These are phyloP conservation scores for Ambrosiella beaveri DNA, from an alignment of 2,329 filamentous ascomycete species.

Conservation along the genomic window DNA sequence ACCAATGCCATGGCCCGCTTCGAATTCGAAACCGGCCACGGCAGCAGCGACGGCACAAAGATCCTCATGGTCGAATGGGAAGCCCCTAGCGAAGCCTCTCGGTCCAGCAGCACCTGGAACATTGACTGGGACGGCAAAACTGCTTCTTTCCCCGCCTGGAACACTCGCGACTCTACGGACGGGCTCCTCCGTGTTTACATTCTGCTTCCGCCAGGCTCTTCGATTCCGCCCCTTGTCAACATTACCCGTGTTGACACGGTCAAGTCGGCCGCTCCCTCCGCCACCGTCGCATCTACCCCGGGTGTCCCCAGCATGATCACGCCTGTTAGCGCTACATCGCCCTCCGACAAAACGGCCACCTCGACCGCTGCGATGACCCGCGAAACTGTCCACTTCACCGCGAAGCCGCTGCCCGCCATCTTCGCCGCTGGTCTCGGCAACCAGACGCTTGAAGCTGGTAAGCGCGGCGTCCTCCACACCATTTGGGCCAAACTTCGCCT, in stretches of 20 bases:
- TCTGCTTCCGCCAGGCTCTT: conserved; percentile 53
- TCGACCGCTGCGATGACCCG: not conserved
- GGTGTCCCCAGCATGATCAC: conserved; percentile 8
- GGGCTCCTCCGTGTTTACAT: conserved; percentile 54
- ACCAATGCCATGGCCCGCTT: conserved; percentile 39
- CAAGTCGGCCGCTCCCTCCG: conserved; percentile 10
- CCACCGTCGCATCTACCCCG: conserved; percentile 3
- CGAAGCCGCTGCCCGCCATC: conserved; percentile 73
- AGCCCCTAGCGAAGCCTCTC: conserved; percentile 15
- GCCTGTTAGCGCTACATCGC: conserved; percentile 12
- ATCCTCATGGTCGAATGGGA: conserved; percentile 90
- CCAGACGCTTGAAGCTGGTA: conserved; percentile 43
- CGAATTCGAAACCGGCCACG: conserved; percentile 58
- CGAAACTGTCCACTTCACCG: conserved; percentile 24
- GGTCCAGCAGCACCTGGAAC: conserved; percentile 36
- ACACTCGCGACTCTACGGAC: conserved; percentile 26
- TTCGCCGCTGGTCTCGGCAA: conserved; percentile 61
- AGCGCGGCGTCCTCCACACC: conserved; percentile 71
- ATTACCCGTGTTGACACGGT: conserved; percentile 30
- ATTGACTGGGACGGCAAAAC: conserved; percentile 73
- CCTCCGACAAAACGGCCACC: conserved; percentile 17
- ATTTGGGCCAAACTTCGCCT: conserved; percentile 78
- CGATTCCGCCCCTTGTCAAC: conserved; percentile 55
- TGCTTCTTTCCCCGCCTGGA: conserved; percentile 25
- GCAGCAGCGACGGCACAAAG: conserved; percentile 71